Percentiles rank a stretch among this genome's conserved stretches.
Conservation (phyloP, 306 rosid species). For the Glycine soja region DNA sequence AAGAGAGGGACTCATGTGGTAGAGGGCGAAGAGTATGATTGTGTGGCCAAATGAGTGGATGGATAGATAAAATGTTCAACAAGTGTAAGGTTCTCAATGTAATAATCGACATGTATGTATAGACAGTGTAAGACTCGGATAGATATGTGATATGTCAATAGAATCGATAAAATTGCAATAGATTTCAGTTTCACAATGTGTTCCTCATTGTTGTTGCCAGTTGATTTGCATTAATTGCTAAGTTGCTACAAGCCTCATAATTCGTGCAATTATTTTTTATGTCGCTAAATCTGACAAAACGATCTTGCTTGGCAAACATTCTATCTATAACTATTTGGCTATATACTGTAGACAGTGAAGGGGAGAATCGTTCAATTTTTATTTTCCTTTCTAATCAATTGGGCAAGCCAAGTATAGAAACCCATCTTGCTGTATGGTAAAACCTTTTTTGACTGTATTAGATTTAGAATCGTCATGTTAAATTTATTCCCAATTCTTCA, state of each 20-base stretch:
- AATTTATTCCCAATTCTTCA: neutral
- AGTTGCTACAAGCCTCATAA: conserved; percentile 17
- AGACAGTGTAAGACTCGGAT: conserved; percentile 1
- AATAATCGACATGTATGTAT: conserved; percentile 2
- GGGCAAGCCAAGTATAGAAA: neutral
- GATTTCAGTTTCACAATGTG: conserved; percentile 24
- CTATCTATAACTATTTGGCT: neutral
- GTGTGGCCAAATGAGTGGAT: conserved; percentile 24
- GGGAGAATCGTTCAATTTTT: conserved; percentile 18
- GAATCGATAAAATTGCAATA: neutral
- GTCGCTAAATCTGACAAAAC: neutral
- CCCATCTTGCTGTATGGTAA: neutral
- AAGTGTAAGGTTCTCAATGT: conserved; percentile 44
- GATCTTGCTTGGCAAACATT: neutral
- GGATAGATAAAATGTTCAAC: conserved; percentile 31
- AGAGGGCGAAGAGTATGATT: conserved; percentile 26
- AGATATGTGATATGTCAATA: conserved; percentile 7
- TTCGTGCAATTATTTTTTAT: neutral
- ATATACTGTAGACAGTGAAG: neutral
- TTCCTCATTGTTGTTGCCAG: neutral
- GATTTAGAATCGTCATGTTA: neutral
- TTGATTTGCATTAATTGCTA: conserved; percentile 47
- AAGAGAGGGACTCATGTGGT: conserved; percentile 44
- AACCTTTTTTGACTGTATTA: conserved; percentile 2
- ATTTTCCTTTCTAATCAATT: neutral